phyloP scores from a whole-genome alignment of 495 filamentous ascomycete species.

The Poronia punctata region DNA sequence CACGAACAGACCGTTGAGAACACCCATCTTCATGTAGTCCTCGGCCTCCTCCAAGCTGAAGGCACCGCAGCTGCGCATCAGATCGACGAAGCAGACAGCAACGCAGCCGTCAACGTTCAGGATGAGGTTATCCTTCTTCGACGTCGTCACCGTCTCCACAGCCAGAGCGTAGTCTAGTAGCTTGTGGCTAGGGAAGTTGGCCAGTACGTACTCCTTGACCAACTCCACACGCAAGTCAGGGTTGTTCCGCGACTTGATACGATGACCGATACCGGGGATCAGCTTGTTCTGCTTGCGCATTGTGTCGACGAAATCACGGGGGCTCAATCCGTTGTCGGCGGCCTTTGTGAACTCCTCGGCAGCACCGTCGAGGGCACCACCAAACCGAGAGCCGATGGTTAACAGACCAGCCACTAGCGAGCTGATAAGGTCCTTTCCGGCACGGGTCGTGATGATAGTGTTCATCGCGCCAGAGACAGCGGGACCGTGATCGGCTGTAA shows the following conservation, averaged over 20 bases:
- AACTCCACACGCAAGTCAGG: conserved; percentile 98
- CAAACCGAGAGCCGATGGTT: conserved; percentile 96
- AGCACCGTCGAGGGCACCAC: conserved; percentile 95
- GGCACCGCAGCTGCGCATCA: conserved; percentile 95
- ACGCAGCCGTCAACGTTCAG: conserved; percentile 98
- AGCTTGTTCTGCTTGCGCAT: conserved; percentile 99
- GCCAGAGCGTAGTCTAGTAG: conserved; percentile 97
- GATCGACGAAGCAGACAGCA: conserved; percentile 96
- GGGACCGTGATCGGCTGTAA: conserved; percentile 97
- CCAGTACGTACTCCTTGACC: conserved; percentile 96
- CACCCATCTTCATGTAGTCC: conserved; percentile 87
- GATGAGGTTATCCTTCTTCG: conserved; percentile 99
- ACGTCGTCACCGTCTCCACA: conserved; percentile 95
- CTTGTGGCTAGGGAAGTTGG: conserved; percentile 94
- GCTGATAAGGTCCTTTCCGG: conserved; percentile 95
- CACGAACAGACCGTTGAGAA: conserved; percentile 98
- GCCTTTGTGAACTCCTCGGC: conserved; percentile 98
- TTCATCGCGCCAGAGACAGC: conserved; percentile 99
- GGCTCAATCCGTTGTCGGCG: conserved; percentile 94
- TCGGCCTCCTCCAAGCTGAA: conserved; percentile 79
- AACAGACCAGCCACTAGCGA: conserved; percentile 92
- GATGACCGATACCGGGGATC: conserved; percentile 97
- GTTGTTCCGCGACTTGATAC: conserved; percentile 99
- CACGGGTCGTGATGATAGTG: conserved; percentile 99
- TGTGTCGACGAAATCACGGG: conserved; percentile 95